Evolutionary conservation across 257 asterid genomes (phyloP).

Genomic region (Penstemon eatonii): DNA sequence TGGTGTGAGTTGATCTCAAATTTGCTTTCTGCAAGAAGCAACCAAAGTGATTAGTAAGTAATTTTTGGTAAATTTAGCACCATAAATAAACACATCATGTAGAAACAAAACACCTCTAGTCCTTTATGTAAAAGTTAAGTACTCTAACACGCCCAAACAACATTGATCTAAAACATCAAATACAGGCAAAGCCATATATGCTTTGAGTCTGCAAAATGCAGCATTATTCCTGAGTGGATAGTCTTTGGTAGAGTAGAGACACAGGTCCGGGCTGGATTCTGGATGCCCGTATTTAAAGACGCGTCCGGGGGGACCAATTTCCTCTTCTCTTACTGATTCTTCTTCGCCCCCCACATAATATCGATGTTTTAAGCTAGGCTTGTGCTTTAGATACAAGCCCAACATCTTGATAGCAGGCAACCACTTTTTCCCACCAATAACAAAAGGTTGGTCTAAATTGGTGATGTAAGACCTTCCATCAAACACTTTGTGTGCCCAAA

Average conservation of each 20-base stretch:
- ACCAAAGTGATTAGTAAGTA: too few species aligned
- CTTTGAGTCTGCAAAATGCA: neutral
- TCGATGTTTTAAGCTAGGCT: neutral
- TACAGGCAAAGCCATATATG: neutral
- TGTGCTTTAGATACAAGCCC: slow-evolving; percentile 17
- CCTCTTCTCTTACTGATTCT: slow-evolving; percentile 1
- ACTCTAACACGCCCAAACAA: too few species aligned
- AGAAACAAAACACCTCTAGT: too few species aligned
- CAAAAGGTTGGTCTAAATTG: slow-evolving; percentile 2
- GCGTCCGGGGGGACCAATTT: neutral
- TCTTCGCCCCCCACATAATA: slow-evolving; percentile 19
- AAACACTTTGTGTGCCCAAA: too few species aligned
- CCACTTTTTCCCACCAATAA: neutral
- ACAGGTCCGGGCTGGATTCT: neutral
- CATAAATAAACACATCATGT: too few species aligned
- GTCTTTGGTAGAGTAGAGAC: slow-evolving; percentile 24
- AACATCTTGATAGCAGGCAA: too few species aligned
- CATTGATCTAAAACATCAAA: too few species aligned
- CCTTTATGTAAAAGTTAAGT: too few species aligned
- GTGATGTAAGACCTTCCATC: neutral
- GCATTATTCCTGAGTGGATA: slow-evolving; percentile 22
- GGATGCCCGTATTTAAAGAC: neutral
- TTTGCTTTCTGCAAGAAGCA: too few species aligned
- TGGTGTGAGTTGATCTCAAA: too few species aligned
- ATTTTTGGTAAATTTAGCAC: too few species aligned